Percentiles rank a stretch among this genome's conserved stretches.
Evolutionary conservation across 305 asterid genomes (phyloP).

Genomic region (Fraxinus greggii): DNA sequence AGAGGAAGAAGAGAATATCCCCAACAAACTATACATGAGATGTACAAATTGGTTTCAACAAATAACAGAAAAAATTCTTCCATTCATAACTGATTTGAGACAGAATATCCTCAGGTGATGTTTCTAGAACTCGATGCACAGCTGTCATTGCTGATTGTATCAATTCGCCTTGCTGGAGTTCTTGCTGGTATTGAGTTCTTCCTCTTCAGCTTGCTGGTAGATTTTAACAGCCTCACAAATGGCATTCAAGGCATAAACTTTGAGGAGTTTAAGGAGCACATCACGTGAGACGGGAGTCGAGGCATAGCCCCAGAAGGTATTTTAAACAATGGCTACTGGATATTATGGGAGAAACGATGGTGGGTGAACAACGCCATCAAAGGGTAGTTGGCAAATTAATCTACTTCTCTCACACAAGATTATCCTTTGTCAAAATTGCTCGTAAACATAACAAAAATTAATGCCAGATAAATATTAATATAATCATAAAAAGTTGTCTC

Average conservation of each 20-base stretch:
- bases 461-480: not conserved
- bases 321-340: not conserved
- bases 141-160: too few relatives aligned
- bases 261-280: not conserved
- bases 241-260: not conserved
- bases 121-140: too few relatives aligned
- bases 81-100: too few relatives aligned
- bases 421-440: not conserved
- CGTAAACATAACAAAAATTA: not conserved
- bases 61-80: too few relatives aligned
- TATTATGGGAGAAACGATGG: not conserved
- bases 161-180: too few relatives aligned
- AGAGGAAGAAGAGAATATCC: too few relatives aligned
- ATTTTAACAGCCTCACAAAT: not conserved
- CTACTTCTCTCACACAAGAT: not conserved
- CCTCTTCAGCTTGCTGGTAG: too few relatives aligned
- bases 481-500: constrained; percentile 24
- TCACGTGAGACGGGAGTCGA: not conserved
- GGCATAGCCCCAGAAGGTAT: not conserved
- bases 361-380: not conserved
- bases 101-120: too few relatives aligned
- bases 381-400: not conserved
- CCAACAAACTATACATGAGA: too few relatives aligned
- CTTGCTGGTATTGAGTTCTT: too few relatives aligned
- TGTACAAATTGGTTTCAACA: too few relatives aligned